phyloP scores from a whole-genome alignment of 164 flowering plant species.

The Litsea cubeba region DNA sequence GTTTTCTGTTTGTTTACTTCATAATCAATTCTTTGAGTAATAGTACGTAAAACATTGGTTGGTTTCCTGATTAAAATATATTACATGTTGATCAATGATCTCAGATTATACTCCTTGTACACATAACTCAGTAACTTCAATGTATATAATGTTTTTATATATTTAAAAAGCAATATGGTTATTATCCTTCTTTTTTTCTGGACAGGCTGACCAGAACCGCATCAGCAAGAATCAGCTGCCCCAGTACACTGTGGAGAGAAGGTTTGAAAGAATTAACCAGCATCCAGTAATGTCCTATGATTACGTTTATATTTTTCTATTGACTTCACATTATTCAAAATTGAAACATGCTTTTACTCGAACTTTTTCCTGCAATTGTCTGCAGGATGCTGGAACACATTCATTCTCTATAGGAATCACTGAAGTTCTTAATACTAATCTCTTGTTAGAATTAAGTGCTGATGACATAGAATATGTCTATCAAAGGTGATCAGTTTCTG shows the following conservation, averaged over 20 bases:
- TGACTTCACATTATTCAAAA: neutral
- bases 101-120: neutral
- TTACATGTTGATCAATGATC: neutral
- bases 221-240: conserved; percentile 63
- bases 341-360: neutral
- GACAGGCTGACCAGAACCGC: conserved; percentile 80
- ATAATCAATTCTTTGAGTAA: no score
- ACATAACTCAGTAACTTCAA: neutral
- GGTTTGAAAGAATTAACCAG: conserved; percentile 89
- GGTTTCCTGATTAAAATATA: neutral
- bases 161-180: neutral
- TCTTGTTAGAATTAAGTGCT: conserved; percentile 77
- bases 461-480: conserved; percentile 94
- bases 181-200: neutral
- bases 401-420: conserved; percentile 88
- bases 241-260: conserved; percentile 71
- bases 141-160: neutral
- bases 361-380: conserved; percentile 10
- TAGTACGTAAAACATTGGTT: neutral
- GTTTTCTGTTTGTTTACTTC: neutral
- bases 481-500: conserved; percentile 53
- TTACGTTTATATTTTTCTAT: conserved; percentile 1
- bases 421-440: conserved; percentile 78
- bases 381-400: conserved; percentile 84
- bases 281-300: conserved; percentile 69